Evolutionary conservation across 2,329 filamentous ascomycete genomes (phyloP), one percentile per base, ranked within the genome.

Genomic region (Aspergillus sp.): DNA sequence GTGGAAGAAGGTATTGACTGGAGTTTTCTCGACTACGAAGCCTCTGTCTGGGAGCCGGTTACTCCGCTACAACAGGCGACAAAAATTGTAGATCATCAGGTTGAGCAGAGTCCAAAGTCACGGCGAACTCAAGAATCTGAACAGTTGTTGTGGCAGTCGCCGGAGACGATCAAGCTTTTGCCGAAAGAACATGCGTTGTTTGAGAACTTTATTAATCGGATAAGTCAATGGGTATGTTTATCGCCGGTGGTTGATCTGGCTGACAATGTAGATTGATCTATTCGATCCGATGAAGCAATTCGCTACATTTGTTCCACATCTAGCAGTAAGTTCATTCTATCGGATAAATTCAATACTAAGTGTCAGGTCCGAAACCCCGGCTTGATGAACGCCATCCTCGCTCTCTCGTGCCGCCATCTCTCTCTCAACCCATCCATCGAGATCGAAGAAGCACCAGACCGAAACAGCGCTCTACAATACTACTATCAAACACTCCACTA

Each of bases 401-500:
- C 56, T n/a, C 52, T 61, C 40, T 50, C 56, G 28, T 49, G 36
- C 27, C 55, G 50, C 11, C 58, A 58, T 41, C 46, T 54, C 10
- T 54, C 48, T 10, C 37, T 52, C 19, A 52, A 47, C 33, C 45
- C 47, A n/a, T 37, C 27, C 26, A 45, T 45, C 27, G 48, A 42
- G 46, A 43, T 37, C 42, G 47, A 27, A 9, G 50, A 56, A 12
- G 47, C 51, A 19, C 8, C n/a, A 9, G 31, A 32, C 31, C 31
- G 31, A 32, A 32, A 8, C 8, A n/a, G 8, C 4, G 52, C 52
- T 33, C 45, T 60, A 8, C 57, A 51, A 45, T 61, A 58, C 37
- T 64, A 55, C 33, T 57, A 57, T 39, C 55, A 57, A 43, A 60
- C 50, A 19, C 58, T 55, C 10, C 52, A 50, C 36, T 64, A 62